Base-by-base conservation (phyloP, 1,139 yeast species). In the Lodderomyces margitis region DNA sequence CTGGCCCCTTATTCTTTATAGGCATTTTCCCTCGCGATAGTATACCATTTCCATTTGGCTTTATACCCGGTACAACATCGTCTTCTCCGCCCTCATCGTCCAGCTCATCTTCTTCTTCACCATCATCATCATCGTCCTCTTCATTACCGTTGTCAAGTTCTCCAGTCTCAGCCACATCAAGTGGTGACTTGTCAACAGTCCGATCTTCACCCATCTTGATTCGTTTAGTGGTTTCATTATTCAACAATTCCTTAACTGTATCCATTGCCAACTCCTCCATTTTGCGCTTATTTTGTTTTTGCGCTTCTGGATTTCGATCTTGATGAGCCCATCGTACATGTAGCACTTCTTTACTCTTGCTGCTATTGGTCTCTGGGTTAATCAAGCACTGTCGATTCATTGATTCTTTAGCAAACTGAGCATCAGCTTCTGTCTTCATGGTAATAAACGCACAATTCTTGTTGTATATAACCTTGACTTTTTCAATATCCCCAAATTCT, bases 401-500 rank as follows among this genome's bases (percentile, higher is more conserved):
- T 2, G 95, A 95, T 58, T 89, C 98, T 55, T 87, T 87, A 1
- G 96, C 96, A 69, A 91, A 91, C 59, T 91, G 97, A 0, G 97
- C 97, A 55, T 78, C 82, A 23, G 73, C 60, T 53, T 87, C 96
- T 34, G 73, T 61, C 42, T 71, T 70, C 58, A 69, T 92, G 1
- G 87, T 83, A 7, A 92, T 77, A 64, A 92, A 91, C 0, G 89
- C 96, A 58, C 92, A 82, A 33, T 82, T 80, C 53, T 84, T 80
- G 34, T 66, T 69, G 41, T 74, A 70, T 14, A 87, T 63, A 9
- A 84, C 83, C 45, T 85, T 73, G 27, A 83, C 72, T 42, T 81
- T 74, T 33, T 79, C 91, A n/a, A 92, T 73, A 17, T 78, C 75
- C 0, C 98, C 98, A 71, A 87, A 84, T 50, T 83, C 85, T 25